Percentiles rank a stretch among this genome's conserved stretches.
Conservation (phyloP, 2,329 filamentous ascomycete species). For the Colletotrichum caudatum region DNA sequence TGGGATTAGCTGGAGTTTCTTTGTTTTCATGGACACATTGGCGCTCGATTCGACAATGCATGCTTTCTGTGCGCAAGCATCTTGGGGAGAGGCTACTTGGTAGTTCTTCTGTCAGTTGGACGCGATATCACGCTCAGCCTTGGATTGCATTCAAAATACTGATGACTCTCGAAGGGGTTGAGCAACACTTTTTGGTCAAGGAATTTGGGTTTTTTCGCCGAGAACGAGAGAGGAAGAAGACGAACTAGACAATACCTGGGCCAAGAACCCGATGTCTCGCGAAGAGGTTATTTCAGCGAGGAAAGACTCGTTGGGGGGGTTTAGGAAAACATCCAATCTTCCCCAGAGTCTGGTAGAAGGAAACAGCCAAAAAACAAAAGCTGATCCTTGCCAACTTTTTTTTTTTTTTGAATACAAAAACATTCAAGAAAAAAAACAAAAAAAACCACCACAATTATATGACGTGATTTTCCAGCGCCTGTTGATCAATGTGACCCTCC, state of each 20-base stretch:
- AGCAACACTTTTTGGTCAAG: not conserved
- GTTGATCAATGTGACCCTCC: not conserved
- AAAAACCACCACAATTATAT: too few species aligned
- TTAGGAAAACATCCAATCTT: not conserved
- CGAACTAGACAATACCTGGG: slow-evolving; percentile 41
- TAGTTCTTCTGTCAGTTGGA: too few species aligned
- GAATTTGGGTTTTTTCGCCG: not conserved
- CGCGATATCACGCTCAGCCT: slow-evolving; percentile 26
- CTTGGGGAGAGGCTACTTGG: not conserved
- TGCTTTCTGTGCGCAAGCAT: slow-evolving; percentile 32
- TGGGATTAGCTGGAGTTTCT: slow-evolving; percentile 39
- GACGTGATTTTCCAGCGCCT: too few species aligned
- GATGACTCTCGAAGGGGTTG: not conserved
- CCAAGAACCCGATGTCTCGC: slow-evolving; percentile 28
- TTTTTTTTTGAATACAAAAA: slow-evolving; percentile 7
- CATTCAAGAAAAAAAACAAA: slow-evolving; percentile 2
- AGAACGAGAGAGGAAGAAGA: slow-evolving; percentile 24
- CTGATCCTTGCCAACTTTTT: not conserved
- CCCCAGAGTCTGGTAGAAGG: not conserved
- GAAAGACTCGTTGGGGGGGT: not conserved
- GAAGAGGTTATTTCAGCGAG: slow-evolving; percentile 2
- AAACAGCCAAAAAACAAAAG: not conserved
- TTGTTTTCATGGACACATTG: not conserved
- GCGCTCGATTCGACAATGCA: slow-evolving; percentile 34
- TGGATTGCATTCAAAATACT: slow-evolving; percentile 5